Base-by-base conservation (phyloP, 768 basidiomycete species). In the Termitomyces sp. region DNA sequence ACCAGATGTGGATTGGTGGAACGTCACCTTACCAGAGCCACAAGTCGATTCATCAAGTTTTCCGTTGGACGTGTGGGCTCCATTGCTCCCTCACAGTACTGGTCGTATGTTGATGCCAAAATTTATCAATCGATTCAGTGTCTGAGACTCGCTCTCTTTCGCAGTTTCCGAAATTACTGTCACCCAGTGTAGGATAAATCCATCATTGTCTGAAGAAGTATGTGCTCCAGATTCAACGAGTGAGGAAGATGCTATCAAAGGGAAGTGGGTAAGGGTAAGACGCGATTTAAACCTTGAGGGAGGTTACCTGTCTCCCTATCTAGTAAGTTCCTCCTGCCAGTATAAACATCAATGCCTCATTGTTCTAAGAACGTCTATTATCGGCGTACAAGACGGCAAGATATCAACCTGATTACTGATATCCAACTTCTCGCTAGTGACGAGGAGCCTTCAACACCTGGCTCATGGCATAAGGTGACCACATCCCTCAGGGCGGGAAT, bases 201-300 rank as follows among this genome's bases (percentile, higher is more conserved):
- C 91, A 2, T 73, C 69, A 2, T 70, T 85, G 39, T 74, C 77
- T 16, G 76, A 75, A 0, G 80, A 83, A 26, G 60, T 89, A 12
- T 98, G 94, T 68, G 71, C 72, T 0, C 94, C 94, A 0, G 69
- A 77, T 1, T 81, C 87, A 1, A 92, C 85, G 1, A 74, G 76
- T 12, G 88, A 91, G 66, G 71, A 87, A 49, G 90, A 94, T 66
- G 85, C 87, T 5, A 81, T 85, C 63, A 85, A 81, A 62, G 90
- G 90, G 0, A 90, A 87, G 64, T 99, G 96, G 96, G 92, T 96
- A 2, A 83, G 89, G 15, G 87, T 99, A 13, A 84, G 85, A 39
- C 79, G 84, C 46, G 89, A 98, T 73, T 70, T 98, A 34, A 94
- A 94, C 67, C 62, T 75, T 34, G 75, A 82, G 80, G 75, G 72